phyloP scores from a whole-genome alignment of 2,329 filamentous ascomycete genomes.

The Aspergillus sp. region DNA sequence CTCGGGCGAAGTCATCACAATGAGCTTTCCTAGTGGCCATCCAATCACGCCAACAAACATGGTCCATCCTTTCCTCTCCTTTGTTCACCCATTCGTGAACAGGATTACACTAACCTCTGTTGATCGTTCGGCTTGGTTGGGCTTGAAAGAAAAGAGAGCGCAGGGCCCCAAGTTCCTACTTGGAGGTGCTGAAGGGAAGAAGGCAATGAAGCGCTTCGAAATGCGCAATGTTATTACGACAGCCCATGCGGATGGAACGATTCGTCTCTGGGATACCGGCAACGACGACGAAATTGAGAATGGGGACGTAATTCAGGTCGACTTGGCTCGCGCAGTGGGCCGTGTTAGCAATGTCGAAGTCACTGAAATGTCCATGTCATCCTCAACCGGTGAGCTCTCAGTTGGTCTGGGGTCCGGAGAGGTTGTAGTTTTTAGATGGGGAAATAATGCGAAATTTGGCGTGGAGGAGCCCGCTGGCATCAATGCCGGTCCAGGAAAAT shows the following conservation, averaged over 20 bases:
- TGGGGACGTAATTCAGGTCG: slow-evolving; percentile 68
- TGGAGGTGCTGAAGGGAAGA: slow-evolving; percentile 66
- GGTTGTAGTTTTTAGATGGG: slow-evolving; percentile 79
- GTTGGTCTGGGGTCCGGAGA: slow-evolving; percentile 79
- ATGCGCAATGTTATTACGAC: slow-evolving; percentile 76
- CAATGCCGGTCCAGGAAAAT: slow-evolving; percentile 56
- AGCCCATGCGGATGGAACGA: slow-evolving; percentile 80
- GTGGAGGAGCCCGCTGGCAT: slow-evolving; percentile 48
- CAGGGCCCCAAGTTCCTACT: slow-evolving; percentile 69
- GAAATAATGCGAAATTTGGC: slow-evolving; percentile 65
- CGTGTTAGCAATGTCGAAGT: slow-evolving; percentile 71
- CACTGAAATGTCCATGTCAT: slow-evolving; percentile 68
- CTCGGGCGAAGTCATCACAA: slow-evolving; percentile 79
- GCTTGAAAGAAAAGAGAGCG: slow-evolving; percentile 74
- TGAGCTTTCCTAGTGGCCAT: slow-evolving; percentile 88
- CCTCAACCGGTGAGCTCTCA: slow-evolving; percentile 74
- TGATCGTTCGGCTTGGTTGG: slow-evolving; percentile 75
- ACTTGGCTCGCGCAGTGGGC: slow-evolving; percentile 72
- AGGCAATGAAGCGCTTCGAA: slow-evolving; percentile 68
- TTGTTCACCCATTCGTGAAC: slow-evolving; percentile 83
- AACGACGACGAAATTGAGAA: slow-evolving; percentile 94
- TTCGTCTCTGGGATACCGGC: slow-evolving; percentile 89
- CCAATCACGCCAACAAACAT: slow-evolving; percentile 89
- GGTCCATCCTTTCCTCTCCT: slow-evolving; percentile 75
- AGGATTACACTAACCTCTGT: slow-evolving; percentile 64